Conservation (phyloP, 345 rosid species). For the Ceriops decandra region DNA sequence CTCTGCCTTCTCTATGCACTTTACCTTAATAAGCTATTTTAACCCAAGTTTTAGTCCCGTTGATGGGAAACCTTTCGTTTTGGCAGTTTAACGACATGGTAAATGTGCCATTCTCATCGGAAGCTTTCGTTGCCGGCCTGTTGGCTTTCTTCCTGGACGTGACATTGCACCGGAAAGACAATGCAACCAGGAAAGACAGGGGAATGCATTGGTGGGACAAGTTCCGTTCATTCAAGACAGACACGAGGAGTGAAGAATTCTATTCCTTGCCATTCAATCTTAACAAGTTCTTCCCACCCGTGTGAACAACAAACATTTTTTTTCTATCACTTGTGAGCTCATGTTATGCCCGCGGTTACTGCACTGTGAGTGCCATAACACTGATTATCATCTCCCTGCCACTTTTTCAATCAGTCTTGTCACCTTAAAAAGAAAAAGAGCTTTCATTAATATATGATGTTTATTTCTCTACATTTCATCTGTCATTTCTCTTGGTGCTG, state of each 20-base stretch:
- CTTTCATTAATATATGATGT: slow-evolving; percentile 5
- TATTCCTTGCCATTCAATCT: slow-evolving; percentile 87
- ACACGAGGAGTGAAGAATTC: slow-evolving; percentile 93
- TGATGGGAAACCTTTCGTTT: neutral
- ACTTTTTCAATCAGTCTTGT: slow-evolving; percentile 5
- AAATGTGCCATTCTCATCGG: slow-evolving; percentile 86
- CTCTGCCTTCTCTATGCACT: neutral
- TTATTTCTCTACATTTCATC: neutral
- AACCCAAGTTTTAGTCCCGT: neutral
- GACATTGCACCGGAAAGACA: slow-evolving; percentile 59
- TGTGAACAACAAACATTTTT: slow-evolving; percentile 34
- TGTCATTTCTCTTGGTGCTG: neutral
- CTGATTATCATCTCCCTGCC: neutral
- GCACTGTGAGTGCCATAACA: neutral
- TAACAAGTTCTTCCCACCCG: slow-evolving; percentile 95
- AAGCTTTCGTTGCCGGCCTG: slow-evolving; percentile 77
- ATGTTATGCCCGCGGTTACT: neutral
- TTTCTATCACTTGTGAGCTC: neutral
- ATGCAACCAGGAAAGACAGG: slow-evolving; percentile 58
- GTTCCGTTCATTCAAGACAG: slow-evolving; percentile 77
- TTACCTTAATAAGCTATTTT: neutral
- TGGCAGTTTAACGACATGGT: slow-evolving; percentile 95
- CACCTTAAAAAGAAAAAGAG: slow-evolving; percentile 5
- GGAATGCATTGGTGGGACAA: slow-evolving; percentile 92
- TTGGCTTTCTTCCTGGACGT: slow-evolving; percentile 65